phyloP scores from a whole-genome alignment of 2,329 filamentous ascomycete genomes.

The Xylariaceae sp. region DNA sequence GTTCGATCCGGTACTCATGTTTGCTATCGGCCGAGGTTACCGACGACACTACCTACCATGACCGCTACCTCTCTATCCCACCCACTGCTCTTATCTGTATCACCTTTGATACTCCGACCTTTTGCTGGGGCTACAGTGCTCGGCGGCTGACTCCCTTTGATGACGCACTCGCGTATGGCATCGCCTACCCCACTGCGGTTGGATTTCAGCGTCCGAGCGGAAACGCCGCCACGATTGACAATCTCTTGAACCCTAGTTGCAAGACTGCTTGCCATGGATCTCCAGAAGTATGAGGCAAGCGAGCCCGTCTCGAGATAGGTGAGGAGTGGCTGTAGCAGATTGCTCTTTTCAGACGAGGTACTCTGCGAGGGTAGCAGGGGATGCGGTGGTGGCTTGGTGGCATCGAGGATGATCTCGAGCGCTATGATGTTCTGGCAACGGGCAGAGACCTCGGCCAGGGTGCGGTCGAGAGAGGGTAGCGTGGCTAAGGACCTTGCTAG shows the following conservation, averaged over 20 bases:
- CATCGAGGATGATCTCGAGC: conserved; percentile 72
- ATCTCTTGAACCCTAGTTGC: conserved; percentile 81
- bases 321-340: conserved; percentile 70
- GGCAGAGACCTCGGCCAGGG: conserved; percentile 75
- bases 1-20: not conserved
- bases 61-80: conserved; percentile 94
- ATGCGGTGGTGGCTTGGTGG: conserved; percentile 65
- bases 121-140: conserved; percentile 47
- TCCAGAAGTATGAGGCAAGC: conserved; percentile 89
- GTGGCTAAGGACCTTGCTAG: conserved; percentile 75
- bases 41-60: conserved; percentile 83
- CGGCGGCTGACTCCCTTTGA: conserved; percentile 71
- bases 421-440: conserved; percentile 91
- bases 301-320: conserved; percentile 82
- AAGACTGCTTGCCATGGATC: conserved; percentile 77
- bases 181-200: conserved; percentile 74
- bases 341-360: conserved; percentile 34
- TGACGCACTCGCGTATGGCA: conserved; percentile 78
- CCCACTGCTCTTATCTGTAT: conserved; percentile 46
- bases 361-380: conserved; percentile 52
- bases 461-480: conserved; percentile 77
- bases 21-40: conserved; percentile 46
- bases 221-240: conserved; percentile 75
- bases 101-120: conserved; percentile 39
- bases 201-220: conserved; percentile 73